Evolutionary conservation across 2,329 filamentous ascomycete genomes (phyloP), one percentile per base, ranked within the genome.

Genomic region (Macroventuria anomochaeta): DNA sequence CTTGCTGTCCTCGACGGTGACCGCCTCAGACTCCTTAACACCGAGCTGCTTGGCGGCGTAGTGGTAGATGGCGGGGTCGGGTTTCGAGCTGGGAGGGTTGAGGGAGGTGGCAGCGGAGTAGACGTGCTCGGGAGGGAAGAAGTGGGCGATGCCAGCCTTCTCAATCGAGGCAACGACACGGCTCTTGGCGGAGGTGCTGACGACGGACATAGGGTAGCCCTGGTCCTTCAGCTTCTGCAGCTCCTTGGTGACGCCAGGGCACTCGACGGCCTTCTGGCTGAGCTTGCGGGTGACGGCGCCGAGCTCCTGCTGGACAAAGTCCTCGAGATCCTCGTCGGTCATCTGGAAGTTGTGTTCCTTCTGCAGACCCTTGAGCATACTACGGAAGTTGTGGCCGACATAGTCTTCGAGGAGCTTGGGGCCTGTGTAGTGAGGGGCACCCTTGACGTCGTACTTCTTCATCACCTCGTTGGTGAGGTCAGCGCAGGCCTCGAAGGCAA

Each of bases 381-480:
- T 90, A 64, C 91, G 90, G 84, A 96, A 96, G 83, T 96, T 96
- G 75, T 95, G 89, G 67, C 93, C 92, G 65, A 96, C 91, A 69
- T 96, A 96, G 78, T 96, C 90, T 65, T 82, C 80, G 78, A 96
- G 90, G 60, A 96, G 87, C 55, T 86, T 82, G 40, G 87, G 84
- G 69, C 89, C 89, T 3, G 89, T 92, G 81, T 96, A 96, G 72
- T 83, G 85, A 65, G 85, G 81, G 21, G 81, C 70, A 67, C 91
- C 80, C 66, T 81, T 79, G 68, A 91, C 81, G 65, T 81, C 79
- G 70, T 88, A 83, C 69, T 83, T 83, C 65, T 83, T 81, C 73
- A 93, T 86, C 74, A 96, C 90, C 76, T 91, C 82, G 79, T 96
- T 96, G 81, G 91, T 88, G 61, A 96, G 86, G 56, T 90, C 89